These are phyloP conservation scores for Penicillium sp. DNA, from an alignment of 2,329 filamentous ascomycete species.

Conservation along the genomic window DNA sequence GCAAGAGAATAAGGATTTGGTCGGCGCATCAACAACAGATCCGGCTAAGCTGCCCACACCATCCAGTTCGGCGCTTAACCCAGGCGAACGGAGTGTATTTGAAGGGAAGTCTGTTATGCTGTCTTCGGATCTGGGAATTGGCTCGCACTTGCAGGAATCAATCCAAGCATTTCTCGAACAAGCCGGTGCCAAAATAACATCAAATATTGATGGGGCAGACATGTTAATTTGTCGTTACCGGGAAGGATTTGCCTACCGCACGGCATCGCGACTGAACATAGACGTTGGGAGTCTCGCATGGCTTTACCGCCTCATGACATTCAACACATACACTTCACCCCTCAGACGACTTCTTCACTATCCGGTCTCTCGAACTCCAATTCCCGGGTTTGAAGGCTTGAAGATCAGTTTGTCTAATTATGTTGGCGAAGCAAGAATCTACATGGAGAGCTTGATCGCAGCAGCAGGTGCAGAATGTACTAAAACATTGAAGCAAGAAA, in stretches of 20 bases:
- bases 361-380: slow-evolving; percentile 71
- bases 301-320: slow-evolving; percentile 88
- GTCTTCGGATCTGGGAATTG: slow-evolving; percentile 69
- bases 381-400: slow-evolving; percentile 73
- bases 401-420: slow-evolving; percentile 94
- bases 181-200: slow-evolving; percentile 68
- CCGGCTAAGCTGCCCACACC: slow-evolving; percentile 42
- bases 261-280: slow-evolving; percentile 72
- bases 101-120: slow-evolving; percentile 74
- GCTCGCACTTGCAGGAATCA: slow-evolving; percentile 62
- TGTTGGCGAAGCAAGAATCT: slow-evolving; percentile 86
- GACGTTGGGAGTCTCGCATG: slow-evolving; percentile 90
- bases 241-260: slow-evolving; percentile 73
- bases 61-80: slow-evolving; percentile 26
- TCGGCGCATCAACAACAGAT: slow-evolving; percentile 62
- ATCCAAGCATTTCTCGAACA: slow-evolving; percentile 68
- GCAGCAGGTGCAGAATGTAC: slow-evolving; percentile 86
- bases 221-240: slow-evolving; percentile 87
- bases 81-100: slow-evolving; percentile 69
- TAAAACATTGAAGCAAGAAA: slow-evolving; percentile 90
- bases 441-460: slow-evolving; percentile 85
- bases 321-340: slow-evolving; percentile 85
- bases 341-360: slow-evolving; percentile 83
- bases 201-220: slow-evolving; percentile 66
- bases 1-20: slow-evolving; percentile 59